A percentile compares a stretch with the other conserved stretches of the same genome.
Conservation (phyloP, 371 early-diverging fungal species). For the Lichtheimia ramosa region DNA sequence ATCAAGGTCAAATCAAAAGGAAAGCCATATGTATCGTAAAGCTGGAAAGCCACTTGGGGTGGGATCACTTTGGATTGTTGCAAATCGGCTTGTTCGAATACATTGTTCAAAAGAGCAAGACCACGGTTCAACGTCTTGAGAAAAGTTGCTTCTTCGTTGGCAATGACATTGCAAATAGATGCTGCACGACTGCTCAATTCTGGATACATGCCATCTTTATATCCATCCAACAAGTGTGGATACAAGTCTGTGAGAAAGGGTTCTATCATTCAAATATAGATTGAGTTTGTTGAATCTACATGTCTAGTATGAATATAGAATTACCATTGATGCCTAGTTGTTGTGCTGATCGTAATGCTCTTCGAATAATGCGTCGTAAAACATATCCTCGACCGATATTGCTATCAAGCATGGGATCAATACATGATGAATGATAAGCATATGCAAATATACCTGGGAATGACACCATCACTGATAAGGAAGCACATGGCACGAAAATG, state of each 20-base stretch:
- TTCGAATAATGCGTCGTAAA: constrained; percentile 73
- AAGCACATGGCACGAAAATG: constrained; percentile 75
- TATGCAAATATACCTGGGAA: constrained; percentile 53
- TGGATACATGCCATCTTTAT: constrained; percentile 55
- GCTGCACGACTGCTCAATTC: constrained; percentile 56
- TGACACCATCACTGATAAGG: constrained; percentile 75
- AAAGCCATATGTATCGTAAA: constrained; percentile 80
- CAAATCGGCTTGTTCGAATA: constrained; percentile 50
- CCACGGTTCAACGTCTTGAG: constrained; percentile 66
- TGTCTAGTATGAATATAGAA: neutral
- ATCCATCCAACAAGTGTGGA: constrained; percentile 56
- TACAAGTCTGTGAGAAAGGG: constrained; percentile 66
- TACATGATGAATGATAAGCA: too few relatives aligned
- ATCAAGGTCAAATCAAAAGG: constrained; percentile 72
- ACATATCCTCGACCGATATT: constrained; percentile 81
- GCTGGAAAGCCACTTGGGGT: constrained; percentile 60
- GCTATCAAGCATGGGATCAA: constrained; percentile 17
- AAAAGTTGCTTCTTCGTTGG: constrained; percentile 72
- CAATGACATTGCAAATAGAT: constrained; percentile 55
- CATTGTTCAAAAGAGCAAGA: constrained; percentile 54
- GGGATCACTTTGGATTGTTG: constrained; percentile 38
- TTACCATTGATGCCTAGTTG: constrained; percentile 64
- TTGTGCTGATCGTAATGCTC: constrained; percentile 71
- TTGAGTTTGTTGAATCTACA: neutral
- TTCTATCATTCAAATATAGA: constrained; percentile 21